phyloP scores from a whole-genome alignment of 192 early-diverging fungal species.

The Rhizophagus clarus region DNA sequence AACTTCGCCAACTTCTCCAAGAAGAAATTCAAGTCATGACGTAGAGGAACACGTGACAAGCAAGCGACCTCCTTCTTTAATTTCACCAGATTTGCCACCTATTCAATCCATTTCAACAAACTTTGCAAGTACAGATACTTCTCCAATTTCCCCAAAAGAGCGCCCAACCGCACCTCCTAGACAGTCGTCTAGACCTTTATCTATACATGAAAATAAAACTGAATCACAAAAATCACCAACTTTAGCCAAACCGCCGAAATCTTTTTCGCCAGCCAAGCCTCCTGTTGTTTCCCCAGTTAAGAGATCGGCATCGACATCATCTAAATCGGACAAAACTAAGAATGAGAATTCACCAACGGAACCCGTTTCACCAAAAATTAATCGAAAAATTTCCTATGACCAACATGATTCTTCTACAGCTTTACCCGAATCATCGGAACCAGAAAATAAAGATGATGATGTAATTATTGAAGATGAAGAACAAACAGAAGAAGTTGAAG shows the following conservation, averaged over 20 bases:
- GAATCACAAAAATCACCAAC: slow-evolving; percentile 38
- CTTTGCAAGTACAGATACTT: not conserved
- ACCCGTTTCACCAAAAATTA: not conserved
- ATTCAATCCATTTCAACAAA: not conserved
- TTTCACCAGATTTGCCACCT: slow-evolving; percentile 9
- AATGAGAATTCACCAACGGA: not conserved
- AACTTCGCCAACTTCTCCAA: not conserved
- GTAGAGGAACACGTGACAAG: not conserved
- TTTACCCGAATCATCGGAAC: not conserved
- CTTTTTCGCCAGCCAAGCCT: slow-evolving; percentile 27
- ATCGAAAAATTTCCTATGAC: not conserved
- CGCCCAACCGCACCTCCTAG: not conserved
- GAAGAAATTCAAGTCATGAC: slow-evolving; percentile 4
- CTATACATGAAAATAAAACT: slow-evolving; percentile 34
- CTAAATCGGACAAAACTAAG: not conserved
- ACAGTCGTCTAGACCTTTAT: not conserved
- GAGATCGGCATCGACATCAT: not conserved
- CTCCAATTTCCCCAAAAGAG: not conserved
- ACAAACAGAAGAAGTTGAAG: not conserved
- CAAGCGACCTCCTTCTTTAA: not conserved
- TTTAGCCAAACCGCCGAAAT: slow-evolving; percentile 39
- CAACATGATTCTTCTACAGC: not conserved
- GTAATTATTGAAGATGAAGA: not conserved
- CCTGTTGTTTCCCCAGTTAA: slow-evolving; percentile 31
- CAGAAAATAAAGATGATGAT: not conserved